Percentiles rank a stretch among this genome's conserved stretches.
phyloP scores from a whole-genome alignment of 768 basidiomycete species.

The Tulasnella sp. region DNA sequence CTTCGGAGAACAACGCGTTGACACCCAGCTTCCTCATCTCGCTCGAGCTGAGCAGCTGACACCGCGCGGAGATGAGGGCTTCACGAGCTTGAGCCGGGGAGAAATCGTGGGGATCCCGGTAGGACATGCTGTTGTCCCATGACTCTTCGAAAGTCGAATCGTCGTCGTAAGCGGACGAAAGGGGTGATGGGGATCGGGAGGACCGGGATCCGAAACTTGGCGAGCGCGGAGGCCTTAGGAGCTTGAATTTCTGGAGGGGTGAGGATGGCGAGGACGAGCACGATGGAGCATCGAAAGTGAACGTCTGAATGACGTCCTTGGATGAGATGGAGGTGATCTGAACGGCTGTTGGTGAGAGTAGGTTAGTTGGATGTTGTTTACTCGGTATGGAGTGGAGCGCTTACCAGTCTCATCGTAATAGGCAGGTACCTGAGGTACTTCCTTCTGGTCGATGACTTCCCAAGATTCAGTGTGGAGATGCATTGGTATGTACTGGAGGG shows the following conservation, averaged over 20 bases:
- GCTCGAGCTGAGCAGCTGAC: slow-evolving; percentile 12
- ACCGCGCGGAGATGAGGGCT: slow-evolving; percentile 15
- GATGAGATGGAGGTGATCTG: slow-evolving; percentile 18
- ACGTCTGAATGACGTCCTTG: slow-evolving; percentile 14
- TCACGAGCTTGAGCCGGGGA: slow-evolving; percentile 18
- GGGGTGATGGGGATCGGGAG: slow-evolving; percentile 1
- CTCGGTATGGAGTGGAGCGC: background rate
- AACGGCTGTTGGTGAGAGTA: background rate
- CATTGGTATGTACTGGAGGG: background rate
- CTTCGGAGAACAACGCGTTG: slow-evolving; percentile 18
- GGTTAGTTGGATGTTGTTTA: background rate
- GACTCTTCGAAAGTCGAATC: background rate
- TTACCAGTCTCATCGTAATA: slow-evolving; percentile 19
- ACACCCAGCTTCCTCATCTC: slow-evolving; percentile 18
- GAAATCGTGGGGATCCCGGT: slow-evolving; percentile 18
- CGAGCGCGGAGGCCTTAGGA: slow-evolving; percentile 7
- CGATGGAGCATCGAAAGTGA: slow-evolving; percentile 12
- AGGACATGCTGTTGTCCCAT: background rate
- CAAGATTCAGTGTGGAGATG: slow-evolving; percentile 14
- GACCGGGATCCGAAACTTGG: slow-evolving; percentile 12
- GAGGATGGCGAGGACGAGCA: slow-evolving; percentile 5
- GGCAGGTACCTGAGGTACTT: slow-evolving; percentile 14
- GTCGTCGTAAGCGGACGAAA: background rate
- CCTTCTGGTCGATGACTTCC: slow-evolving; percentile 19
- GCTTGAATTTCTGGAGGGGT: background rate